phyloP scores from a whole-genome alignment of 2,329 filamentous ascomycete genomes.

The Dothistroma septosporum region DNA sequence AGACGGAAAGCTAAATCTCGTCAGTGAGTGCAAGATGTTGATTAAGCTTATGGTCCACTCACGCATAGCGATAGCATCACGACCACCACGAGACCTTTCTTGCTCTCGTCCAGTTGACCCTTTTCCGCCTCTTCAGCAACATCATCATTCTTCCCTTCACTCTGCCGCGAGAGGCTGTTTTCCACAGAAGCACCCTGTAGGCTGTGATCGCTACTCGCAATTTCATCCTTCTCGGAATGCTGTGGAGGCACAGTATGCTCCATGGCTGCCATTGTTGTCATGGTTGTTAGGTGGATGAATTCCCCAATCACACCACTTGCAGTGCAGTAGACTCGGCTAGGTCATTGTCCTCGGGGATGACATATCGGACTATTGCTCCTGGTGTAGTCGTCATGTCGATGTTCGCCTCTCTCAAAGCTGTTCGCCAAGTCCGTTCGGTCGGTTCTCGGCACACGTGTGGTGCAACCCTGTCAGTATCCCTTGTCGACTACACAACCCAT shows the following conservation, averaged over 20 bases:
- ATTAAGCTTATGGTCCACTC: neutral
- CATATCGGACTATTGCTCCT: neutral
- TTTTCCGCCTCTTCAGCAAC: neutral
- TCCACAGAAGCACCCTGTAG: neutral
- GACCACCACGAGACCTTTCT: neutral
- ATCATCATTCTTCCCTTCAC: neutral
- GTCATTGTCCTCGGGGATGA: neutral
- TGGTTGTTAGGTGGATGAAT: neutral
- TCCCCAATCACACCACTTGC: neutral
- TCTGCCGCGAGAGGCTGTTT: neutral
- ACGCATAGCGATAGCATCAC: constrained; percentile 5
- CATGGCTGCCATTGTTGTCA: neutral
- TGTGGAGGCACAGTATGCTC: neutral
- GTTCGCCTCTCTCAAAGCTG: neutral
- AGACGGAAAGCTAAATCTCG: constrained; percentile 33
- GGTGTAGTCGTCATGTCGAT: neutral
- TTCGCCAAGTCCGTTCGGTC: neutral
- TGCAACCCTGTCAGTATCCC: too few species aligned
- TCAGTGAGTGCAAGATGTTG: neutral
- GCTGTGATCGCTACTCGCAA: neutral
- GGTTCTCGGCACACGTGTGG: neutral
- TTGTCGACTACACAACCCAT: neutral
- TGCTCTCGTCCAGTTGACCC: neutral
- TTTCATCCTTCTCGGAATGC: neutral
- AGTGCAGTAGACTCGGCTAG: neutral